Evolutionary conservation across 148 eudicot genomes (phyloP), one percentile per base, ranked within the genome.

Genomic region (Amaranthus hypochondriacus): DNA sequence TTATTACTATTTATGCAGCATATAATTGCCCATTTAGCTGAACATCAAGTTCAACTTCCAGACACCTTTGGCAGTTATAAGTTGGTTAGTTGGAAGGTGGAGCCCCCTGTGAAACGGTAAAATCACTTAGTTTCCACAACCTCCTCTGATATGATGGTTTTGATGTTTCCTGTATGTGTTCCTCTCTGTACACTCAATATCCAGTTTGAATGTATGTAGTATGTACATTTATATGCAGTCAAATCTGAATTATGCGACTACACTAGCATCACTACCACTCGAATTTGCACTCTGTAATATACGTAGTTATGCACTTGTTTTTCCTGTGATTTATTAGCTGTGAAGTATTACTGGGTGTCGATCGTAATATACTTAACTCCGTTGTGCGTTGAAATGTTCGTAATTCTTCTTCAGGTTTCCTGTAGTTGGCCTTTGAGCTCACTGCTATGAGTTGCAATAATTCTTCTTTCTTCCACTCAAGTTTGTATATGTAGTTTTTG

Each of bases 41-140:
- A 89, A 77, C 78, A 84, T 58, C 76, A 69, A 62, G 70, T 90
- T 67, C 87, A 85, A 79, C 93, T 95, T 67, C 93, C 97, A 62
- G 85, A 80, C 51, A 76, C 75, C n/a, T 92, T 82, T 62, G 98
- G 97, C 78, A 84, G 81, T 62, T 92, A 84, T 79, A 78, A 77
- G 70, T 69, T 92, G 82, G 81, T 77, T 60, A 83, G 78, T 74
- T 92, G 92, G 99, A 75, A 72, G 70, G 57, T 76, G 65, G 86
- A 86, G 85, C 89, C 92, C 21, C 86, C 87, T 15, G 79, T 73
- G 63, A 80, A 84, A 72, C 52, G 84, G 97, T 92, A 86, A 63
- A 67, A 50, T 70, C 48, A 10, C 43, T 12, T 56, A 51, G 39
- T 73, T 67, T 6, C 7, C 50, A 57, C 53, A 42, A 66, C 14